Evolutionary conservation across 2,329 filamentous ascomycete genomes (phyloP).

Genomic region (Calonectria pseudoturangicola): DNA sequence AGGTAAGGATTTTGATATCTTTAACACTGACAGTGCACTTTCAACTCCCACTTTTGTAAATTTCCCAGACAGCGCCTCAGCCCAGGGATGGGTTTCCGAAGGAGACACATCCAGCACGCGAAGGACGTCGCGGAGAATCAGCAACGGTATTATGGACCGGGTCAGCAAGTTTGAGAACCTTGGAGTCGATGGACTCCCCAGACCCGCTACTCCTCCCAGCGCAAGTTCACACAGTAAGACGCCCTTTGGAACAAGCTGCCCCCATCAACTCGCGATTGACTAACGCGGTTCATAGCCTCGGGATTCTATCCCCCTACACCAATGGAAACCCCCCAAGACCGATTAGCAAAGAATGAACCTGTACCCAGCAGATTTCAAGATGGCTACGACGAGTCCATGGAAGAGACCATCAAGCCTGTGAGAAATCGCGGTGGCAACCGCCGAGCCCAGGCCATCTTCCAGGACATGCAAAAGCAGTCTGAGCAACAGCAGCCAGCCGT

Average conservation of each 20-base stretch:
- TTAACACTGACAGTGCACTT: conserved; percentile 66
- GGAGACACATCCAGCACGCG: conserved; percentile 66
- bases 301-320: conserved; percentile 81
- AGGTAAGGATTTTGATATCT: conserved; percentile 71
- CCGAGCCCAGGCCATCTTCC: conserved; percentile 72
- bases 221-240: conserved; percentile 76
- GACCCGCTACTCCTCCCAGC: conserved; percentile 77
- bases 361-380: conserved; percentile 73
- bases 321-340: conserved; percentile 76
- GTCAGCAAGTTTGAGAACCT: conserved; percentile 76
- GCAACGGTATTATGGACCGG: conserved; percentile 77
- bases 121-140: conserved; percentile 69
- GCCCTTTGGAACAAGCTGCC: not conserved
- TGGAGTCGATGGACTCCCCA: conserved; percentile 65
- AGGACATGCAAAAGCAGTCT: conserved; percentile 74
- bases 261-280: not conserved
- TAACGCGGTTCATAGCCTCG: conserved; percentile 54
- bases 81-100: conserved; percentile 71
- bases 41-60: conserved; percentile 71
- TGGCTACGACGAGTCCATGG: conserved; percentile 79
- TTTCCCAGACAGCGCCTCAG: conserved; percentile 68
- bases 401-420: conserved; percentile 78
- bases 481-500: conserved; percentile 62
- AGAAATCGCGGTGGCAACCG: conserved; percentile 64
- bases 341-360: conserved; percentile 64